Evolutionary conservation across 2,329 filamentous ascomycete species (phyloP), one percentile per base, ranked within the genome.

Genomic region (Hypoxylon sp.): DNA sequence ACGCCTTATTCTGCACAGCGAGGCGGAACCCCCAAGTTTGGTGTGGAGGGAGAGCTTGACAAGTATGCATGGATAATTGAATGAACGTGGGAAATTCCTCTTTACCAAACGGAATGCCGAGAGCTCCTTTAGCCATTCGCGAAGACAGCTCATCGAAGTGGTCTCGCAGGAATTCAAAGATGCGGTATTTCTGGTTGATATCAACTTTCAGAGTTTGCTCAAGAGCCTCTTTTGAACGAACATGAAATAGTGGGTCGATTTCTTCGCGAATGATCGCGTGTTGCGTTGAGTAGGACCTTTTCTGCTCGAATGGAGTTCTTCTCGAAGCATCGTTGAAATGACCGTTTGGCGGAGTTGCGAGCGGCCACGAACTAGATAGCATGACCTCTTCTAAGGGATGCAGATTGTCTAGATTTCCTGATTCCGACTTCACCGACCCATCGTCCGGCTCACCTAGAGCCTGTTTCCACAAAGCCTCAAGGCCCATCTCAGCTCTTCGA

Each of bases 401-500:
- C 23, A 67, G 30, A 9, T 50, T 53, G n/a, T 70, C 48, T 29
- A 57, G 52, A 11, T 65, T 55, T 57, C 73, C 65, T 30, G 62
- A 12, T 34, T 67, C 55, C 9, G 68, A 37, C 16, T 66, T 50
- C 8, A 59, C 32, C 7, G 55, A 16, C 34, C 55, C 45, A 37
- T 60, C 58, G 54, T 32, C 32, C 11, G 64, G 61, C 32, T 57
- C 61, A 51, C 69, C 66, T n/a, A 76, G 54, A 50, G 71, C 51
- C 75, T 74, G 53, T 73, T 78, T 75, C 87, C 87, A 89, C 1
- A 88, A 76, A 9, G 73, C 74, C 71, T 88, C 87, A 11, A 89
- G 74, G 46, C 82, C 81, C 54, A 88, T 77, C 69, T 88, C 85
- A 21, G 77, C 74, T 30, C 87, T 80, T 61, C 85, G 80, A 7